Percentiles rank a stretch among this genome's conserved stretches.
These are phyloP conservation scores for Skeletonema menzelii DNA, from an alignment of 108 stramenopile genomes.

Conservation along the genomic window DNA sequence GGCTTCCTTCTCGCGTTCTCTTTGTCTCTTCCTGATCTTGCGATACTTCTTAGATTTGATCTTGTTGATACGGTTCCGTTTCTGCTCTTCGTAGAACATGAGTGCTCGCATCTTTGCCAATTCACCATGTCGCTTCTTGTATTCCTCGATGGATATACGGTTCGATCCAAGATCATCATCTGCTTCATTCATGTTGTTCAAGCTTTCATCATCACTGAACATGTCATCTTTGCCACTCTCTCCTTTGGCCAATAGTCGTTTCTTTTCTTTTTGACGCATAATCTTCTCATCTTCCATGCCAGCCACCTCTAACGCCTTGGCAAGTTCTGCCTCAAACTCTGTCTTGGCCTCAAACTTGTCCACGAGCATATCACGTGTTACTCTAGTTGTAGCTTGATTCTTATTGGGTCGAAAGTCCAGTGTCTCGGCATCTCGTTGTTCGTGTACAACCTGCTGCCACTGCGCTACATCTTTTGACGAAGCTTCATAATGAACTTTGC, in stretches of 20 bases:
- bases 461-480: conserved; percentile 69
- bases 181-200: conserved; percentile 10
- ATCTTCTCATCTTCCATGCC: conserved; percentile 84
- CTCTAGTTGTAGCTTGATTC: conserved; percentile 19
- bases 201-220: conserved; percentile 6
- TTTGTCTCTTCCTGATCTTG: conserved; percentile 90
- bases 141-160: conserved; percentile 86
- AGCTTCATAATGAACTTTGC: conserved; percentile 85
- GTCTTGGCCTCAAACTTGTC: conserved; percentile 87
- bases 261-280: conserved; percentile 64
- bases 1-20: conserved; percentile 76
- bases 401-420: conserved; percentile 90
- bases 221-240: conserved; percentile 2
- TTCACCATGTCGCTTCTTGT: conserved; percentile 90
- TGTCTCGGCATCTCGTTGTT: conserved; percentile 91
- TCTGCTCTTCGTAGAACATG: conserved; percentile 99
- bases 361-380: conserved; percentile 69
- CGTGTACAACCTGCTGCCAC: conserved; percentile 86
- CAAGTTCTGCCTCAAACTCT: conserved; percentile 93
- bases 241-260: conserved; percentile 31
- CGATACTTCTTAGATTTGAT: conserved; percentile 98
- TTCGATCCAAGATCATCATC: conserved; percentile 86
- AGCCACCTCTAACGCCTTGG: conserved; percentile 78
- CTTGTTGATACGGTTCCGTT: conserved; percentile 97
- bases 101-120: conserved; percentile 95